Evolutionary conservation across 257 asterid species (phyloP).

Genomic region (Solanum ahanhuiri): DNA sequence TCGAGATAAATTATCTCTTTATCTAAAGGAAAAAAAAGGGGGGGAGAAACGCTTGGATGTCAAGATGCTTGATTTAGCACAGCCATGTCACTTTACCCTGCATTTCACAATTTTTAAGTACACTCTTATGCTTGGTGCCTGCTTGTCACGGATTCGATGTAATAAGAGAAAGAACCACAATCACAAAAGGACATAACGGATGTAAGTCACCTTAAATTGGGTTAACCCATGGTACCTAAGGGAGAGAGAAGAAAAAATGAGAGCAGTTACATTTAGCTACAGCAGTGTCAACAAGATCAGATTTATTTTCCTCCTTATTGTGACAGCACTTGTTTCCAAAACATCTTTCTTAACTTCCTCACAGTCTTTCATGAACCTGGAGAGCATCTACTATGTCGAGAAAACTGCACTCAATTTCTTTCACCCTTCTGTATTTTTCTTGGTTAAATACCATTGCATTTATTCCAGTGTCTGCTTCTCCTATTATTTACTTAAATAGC

Average conservation of each 20-base stretch:
- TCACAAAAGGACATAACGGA: background rate
- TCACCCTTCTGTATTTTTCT: background rate
- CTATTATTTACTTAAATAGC: background rate
- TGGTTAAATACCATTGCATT: background rate
- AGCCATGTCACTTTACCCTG: background rate
- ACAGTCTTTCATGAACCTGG: background rate
- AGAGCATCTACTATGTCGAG: background rate
- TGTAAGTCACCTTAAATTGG: background rate
- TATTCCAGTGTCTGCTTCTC: background rate
- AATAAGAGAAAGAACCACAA: background rate
- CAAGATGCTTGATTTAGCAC: background rate
- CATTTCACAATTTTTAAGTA: background rate
- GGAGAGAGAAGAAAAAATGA: background rate
- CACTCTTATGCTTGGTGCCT: background rate
- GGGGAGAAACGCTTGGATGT: background rate
- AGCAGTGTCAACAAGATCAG: background rate
- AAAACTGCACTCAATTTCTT: background rate
- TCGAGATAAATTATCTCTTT: background rate
- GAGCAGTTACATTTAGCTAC: background rate
- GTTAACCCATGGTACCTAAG: background rate
- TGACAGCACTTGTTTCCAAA: background rate
- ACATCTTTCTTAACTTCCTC: background rate
- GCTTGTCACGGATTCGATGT: background rate
- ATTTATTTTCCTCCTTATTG: background rate
- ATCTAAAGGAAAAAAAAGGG: background rate